Base-by-base conservation (phyloP, 371 early-diverging fungal genomes). In the Circinella umbellata region DNA sequence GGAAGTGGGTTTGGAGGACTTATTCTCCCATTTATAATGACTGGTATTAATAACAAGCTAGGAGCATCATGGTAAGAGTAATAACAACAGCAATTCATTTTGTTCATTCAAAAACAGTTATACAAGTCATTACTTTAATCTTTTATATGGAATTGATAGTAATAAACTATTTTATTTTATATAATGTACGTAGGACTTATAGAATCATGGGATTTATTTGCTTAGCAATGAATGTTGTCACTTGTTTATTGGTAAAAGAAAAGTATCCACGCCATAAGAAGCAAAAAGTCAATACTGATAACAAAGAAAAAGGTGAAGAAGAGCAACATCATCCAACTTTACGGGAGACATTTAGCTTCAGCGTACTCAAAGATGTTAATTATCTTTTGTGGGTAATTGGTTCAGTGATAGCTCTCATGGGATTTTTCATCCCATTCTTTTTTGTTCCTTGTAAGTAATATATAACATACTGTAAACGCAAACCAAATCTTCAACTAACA, bases 1-100 rank as follows among this genome's bases (percentile, higher is more conserved):
- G 96, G 96, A 5, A 86, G 89, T 9, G 95, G 95, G 6, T 72
- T 94, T 38, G 95, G 94, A 36, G 94, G 94, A 0, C 80, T 94
- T 4, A 82, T 89, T 18, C 76, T 94, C 71, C 86, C 91, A 0
- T 90, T 91, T 27, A 71, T 94, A 6, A 80, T 91, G 69, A 88
- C 86, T 47, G 66, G 68, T 36, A 70, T 93, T 9, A 85, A 93
- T 60, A 74, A 79, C 37, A 75, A 67, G 6, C 69, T 90, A 4
- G 93, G 92, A 0, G 73, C 82, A 49, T 78, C 78, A 15, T 91
- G 89, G 88, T 74, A 74, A 27, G 27, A 27, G 27, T 27, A 2
- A 27, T 27, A 27, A 68, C 15, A 47, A 11, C 1, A 47, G 47
- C 3, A 47, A 11, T 11, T 47, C 47, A 27, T 27, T 27, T 27